Percentiles rank a stretch among this genome's conserved stretches.
phyloP scores from a whole-genome alignment of 2,329 filamentous ascomycete genomes.

The Metarhizium brunneum region DNA sequence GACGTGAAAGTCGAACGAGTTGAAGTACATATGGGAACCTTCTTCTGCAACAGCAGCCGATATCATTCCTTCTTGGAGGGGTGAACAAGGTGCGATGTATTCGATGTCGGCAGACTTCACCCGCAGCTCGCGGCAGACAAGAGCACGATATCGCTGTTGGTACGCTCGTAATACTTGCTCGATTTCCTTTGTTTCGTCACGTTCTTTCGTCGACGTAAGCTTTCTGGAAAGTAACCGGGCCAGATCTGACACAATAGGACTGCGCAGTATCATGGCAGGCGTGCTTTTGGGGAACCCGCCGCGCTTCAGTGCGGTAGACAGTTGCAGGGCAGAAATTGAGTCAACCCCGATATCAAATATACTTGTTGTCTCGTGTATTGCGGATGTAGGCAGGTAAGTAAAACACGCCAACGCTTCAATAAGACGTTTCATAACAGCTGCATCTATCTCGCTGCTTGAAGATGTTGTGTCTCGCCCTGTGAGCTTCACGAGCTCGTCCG shows the following conservation, averaged over 20 bases:
- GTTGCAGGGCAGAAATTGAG: slow-evolving; percentile 71
- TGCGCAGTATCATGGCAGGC: slow-evolving; percentile 58
- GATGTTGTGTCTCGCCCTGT: slow-evolving; percentile 20
- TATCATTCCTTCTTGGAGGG: slow-evolving; percentile 80
- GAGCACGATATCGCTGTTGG: slow-evolving; percentile 48
- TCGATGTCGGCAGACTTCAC: slow-evolving; percentile 50
- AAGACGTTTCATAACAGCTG: slow-evolving; percentile 36
- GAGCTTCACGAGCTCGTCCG: slow-evolving; percentile 52
- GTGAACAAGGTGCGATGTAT: slow-evolving; percentile 71
- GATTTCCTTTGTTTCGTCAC: slow-evolving; percentile 31
- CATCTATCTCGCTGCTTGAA: slow-evolving; percentile 19
- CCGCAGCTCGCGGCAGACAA: slow-evolving; percentile 42
- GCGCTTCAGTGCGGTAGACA: slow-evolving; percentile 55
- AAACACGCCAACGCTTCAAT: slow-evolving; percentile 45
- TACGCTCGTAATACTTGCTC: slow-evolving; percentile 55
- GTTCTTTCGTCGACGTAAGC: not conserved
- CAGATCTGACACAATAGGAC: slow-evolving; percentile 41
- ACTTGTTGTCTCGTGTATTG: slow-evolving; percentile 48
- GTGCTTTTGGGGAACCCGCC: slow-evolving; percentile 51
- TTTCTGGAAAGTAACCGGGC: slow-evolving; percentile 23
- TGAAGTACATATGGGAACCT: slow-evolving; percentile 60
- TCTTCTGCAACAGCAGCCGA: slow-evolving; percentile 52
- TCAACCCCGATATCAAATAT: slow-evolving; percentile 84
- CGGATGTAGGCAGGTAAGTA: slow-evolving; percentile 30
- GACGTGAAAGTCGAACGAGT: slow-evolving; percentile 58